These are phyloP conservation scores for Salvia rosmarinus DNA, from an alignment of 257 asterid genomes.

Conservation along the genomic window DNA sequence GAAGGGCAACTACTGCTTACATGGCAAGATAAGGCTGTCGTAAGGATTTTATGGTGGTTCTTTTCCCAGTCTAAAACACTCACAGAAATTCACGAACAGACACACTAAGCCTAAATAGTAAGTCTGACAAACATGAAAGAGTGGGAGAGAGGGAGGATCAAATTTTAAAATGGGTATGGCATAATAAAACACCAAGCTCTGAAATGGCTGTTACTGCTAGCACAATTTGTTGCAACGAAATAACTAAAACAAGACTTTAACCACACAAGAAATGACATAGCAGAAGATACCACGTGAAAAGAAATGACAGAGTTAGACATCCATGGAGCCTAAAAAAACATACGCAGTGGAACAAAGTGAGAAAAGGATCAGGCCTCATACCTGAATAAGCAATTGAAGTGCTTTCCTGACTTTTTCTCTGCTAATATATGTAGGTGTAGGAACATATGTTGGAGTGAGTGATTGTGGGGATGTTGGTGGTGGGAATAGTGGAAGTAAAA, in stretches of 20 bases:
- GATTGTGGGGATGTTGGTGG: slow-evolving; percentile 85
- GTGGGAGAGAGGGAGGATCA: neutral
- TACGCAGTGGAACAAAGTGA: slow-evolving; percentile 34
- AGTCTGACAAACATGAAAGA: too few relatives aligned
- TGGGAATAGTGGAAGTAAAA: slow-evolving; percentile 85
- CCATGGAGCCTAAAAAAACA: neutral
- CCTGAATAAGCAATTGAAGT: slow-evolving; percentile 78
- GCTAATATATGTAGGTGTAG: slow-evolving; percentile 51
- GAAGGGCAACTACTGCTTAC: neutral
- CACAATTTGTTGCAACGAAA: neutral
- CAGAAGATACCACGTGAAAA: neutral
- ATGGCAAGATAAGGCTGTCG: neutral
- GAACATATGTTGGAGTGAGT: slow-evolving; percentile 59
- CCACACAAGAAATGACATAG: neutral
- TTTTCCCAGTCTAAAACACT: neutral
- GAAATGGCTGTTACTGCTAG: neutral
- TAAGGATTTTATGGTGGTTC: neutral
- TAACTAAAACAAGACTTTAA: slow-evolving; percentile 7
- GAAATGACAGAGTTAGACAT: neutral
- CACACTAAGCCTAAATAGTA: too few relatives aligned
- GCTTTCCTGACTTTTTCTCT: slow-evolving; percentile 80
- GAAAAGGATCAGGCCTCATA: slow-evolving; percentile 37
- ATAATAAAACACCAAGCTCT: neutral
- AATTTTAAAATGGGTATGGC: neutral
- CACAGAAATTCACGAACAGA: neutral